Conservation (phyloP, 2,329 filamentous ascomycete genomes). For the Chrysoporthe puriensis region DNA sequence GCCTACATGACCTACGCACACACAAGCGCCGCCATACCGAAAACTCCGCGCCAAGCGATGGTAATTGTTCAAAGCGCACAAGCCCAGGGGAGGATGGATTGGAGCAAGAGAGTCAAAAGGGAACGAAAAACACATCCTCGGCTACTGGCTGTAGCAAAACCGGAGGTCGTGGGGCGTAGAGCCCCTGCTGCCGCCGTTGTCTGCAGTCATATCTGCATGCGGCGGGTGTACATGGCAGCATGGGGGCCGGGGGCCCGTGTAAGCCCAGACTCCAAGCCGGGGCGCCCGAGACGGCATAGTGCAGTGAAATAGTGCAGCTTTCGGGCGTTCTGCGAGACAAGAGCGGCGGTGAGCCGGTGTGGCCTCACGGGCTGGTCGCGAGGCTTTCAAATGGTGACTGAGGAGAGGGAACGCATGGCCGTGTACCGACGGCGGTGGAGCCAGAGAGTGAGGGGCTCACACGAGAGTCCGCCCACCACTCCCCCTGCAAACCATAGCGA, state of each 20-base stretch:
- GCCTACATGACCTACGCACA: neutral
- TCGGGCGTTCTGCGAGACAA: neutral
- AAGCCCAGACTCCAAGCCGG: conserved; percentile 8
- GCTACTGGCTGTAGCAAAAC: conserved; percentile 2
- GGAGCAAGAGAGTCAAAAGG: neutral
- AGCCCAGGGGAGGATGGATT: neutral
- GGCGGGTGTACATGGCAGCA: neutral
- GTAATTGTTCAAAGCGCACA: conserved; percentile 22
- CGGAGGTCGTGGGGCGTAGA: neutral
- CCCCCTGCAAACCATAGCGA: neutral
- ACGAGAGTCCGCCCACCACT: neutral
- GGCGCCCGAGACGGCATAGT: neutral
- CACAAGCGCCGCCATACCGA: neutral
- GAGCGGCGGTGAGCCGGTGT: neutral
- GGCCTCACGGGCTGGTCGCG: neutral
- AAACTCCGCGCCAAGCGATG: conserved; percentile 25
- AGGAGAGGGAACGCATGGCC: neutral
- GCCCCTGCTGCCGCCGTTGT: conserved; percentile 3
- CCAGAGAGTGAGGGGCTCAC: neutral
- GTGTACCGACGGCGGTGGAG: neutral
- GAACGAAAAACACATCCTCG: neutral
- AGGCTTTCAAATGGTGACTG: neutral
- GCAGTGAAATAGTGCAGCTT: neutral
- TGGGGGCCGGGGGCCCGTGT: conserved; percentile 6
- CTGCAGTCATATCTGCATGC: conserved; percentile 17